A percentile compares a stretch with the other conserved stretches of the same genome.
Evolutionary conservation across 768 basidiomycete genomes (phyloP).

Genomic region (Scleroderma bovista): DNA sequence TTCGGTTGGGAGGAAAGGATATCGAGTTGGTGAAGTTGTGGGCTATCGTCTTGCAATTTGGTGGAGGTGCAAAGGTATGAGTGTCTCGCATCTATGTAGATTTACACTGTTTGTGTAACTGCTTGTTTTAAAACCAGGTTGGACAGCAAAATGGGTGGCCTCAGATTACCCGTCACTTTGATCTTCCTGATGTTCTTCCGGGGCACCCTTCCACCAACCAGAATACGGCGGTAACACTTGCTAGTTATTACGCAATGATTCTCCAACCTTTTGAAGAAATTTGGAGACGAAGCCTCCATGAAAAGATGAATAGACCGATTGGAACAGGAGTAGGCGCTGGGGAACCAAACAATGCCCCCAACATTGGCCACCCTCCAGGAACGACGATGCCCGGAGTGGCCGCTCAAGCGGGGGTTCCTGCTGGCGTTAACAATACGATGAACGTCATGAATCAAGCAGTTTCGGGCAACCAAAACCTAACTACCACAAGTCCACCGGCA

Average conservation of each 20-base stretch:
- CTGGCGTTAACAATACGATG: conserved; percentile 16
- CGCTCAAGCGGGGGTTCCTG: conserved; percentile 17
- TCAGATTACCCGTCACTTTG: conserved; percentile 47
- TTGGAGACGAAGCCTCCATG: conserved; percentile 57
- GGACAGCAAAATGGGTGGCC: conserved; percentile 52
- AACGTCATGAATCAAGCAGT: conserved; percentile 21
- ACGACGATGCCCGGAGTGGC: conserved; percentile 8
- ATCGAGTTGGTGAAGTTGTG: conserved; percentile 74
- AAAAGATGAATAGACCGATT: conserved; percentile 38
- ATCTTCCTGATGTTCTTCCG: conserved; percentile 54
- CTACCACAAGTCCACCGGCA: conserved; percentile 20
- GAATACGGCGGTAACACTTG: conserved; percentile 46
- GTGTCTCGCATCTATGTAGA: conserved; percentile 2
- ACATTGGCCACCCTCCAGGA: conserved; percentile 10
- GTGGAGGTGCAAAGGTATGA: conserved; percentile 58
- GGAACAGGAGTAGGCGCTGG: conserved; percentile 6
- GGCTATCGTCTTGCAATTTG: conserved; percentile 51
- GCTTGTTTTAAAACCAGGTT: conserved; percentile 33
- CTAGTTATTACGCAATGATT: conserved; percentile 56
- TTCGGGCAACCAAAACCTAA: conserved; percentile 13
- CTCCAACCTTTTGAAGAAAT: conserved; percentile 69
- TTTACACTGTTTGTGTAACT: conserved; percentile 6
- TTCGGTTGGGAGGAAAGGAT: conserved; percentile 69
- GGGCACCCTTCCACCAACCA: conserved; percentile 42
- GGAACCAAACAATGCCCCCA: conserved; percentile 12